Evolutionary conservation across 192 early-diverging fungal genomes (phyloP).

Genomic region (Rhizophagus clarus): DNA sequence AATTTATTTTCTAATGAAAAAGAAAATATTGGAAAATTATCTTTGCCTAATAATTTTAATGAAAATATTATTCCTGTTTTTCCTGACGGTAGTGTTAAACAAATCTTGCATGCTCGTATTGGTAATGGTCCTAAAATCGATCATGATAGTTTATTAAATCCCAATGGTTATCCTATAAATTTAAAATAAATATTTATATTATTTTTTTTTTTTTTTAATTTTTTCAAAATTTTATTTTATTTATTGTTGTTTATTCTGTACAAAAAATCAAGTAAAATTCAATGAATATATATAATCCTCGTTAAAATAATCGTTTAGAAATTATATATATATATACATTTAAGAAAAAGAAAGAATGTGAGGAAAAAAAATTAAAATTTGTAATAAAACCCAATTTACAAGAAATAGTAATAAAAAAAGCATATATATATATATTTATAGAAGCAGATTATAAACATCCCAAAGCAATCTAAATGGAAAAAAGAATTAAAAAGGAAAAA

Average conservation of each 20-base stretch:
- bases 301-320: too few relatives aligned
- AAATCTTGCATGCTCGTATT: slow-evolving; percentile 88
- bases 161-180: slow-evolving; percentile 63
- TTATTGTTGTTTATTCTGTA: too few relatives aligned
- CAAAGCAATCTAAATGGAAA: not conserved
- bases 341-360: not conserved
- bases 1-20: slow-evolving; percentile 34
- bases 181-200: slow-evolving; percentile 3
- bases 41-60: slow-evolving; percentile 56
- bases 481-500: not conserved
- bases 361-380: not conserved
- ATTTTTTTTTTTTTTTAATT: too few relatives aligned
- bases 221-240: too few relatives aligned
- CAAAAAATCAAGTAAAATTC: too few relatives aligned
- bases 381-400: not conserved
- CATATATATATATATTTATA: too few relatives aligned
- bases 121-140: slow-evolving; percentile 93
- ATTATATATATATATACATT: too few relatives aligned
- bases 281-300: too few relatives aligned
- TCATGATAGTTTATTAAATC: slow-evolving; percentile 54
- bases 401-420: not conserved
- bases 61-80: slow-evolving; percentile 61
- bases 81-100: slow-evolving; percentile 71
- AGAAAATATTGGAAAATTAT: slow-evolving; percentile 29
- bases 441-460: not conserved